Conservation (phyloP, 257 asterid species). For the Jacaranda mimosifolia region DNA sequence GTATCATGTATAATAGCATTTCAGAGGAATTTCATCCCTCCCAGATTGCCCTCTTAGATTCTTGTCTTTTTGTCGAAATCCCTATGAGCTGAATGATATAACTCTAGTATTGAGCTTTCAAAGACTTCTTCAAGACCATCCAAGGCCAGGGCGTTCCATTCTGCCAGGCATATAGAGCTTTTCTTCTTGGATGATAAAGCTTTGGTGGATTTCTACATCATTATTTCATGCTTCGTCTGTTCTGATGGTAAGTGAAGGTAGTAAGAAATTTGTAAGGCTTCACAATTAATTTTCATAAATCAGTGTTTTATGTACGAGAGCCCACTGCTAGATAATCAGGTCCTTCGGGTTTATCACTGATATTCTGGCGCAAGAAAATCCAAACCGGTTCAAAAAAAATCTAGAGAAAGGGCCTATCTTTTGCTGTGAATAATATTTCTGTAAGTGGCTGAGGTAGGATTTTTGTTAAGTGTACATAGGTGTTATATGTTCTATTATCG, state of each 20-base stretch:
- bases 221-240: neutral
- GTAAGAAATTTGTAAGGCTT: neutral
- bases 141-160: too few species aligned
- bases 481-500: neutral
- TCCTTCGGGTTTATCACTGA: constrained; percentile 11
- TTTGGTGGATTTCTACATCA: too few species aligned
- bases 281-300: neutral
- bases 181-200: too few species aligned
- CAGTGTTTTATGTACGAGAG: neutral
- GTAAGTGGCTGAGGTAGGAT: neutral
- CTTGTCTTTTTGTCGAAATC: neutral
- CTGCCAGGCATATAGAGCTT: too few species aligned
- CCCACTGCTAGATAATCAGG: neutral
- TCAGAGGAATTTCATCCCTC: constrained; percentile 1
- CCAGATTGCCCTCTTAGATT: constrained; percentile 7
- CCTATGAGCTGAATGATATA: too few species aligned
- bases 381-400: neutral
- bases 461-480: neutral
- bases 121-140: too few species aligned
- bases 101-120: too few species aligned
- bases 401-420: neutral
- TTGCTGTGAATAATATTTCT: neutral
- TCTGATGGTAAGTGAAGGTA: constrained; percentile 3
- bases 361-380: neutral
- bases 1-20: constrained; percentile 71